phyloP scores from a whole-genome alignment of 139 green algal species.

The Chlamydomonas schloesseri region DNA sequence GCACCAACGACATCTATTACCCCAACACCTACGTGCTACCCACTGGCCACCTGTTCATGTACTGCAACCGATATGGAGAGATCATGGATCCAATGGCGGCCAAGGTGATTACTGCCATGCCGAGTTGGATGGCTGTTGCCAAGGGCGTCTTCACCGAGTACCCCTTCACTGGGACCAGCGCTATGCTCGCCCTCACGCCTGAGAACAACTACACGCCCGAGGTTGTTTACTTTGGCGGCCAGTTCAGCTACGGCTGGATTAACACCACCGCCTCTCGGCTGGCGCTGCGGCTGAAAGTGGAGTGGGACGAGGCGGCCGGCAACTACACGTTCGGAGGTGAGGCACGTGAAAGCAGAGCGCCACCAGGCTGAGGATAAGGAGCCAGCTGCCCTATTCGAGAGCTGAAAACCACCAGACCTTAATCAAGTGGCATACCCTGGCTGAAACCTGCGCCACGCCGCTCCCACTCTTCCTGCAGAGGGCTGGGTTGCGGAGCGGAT shows the following conservation, averaged over 20 bases:
- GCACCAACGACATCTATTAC: slow-evolving; percentile 53
- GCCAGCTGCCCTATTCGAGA: too few relatives aligned
- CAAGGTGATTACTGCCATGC: not conserved
- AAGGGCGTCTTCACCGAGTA: slow-evolving; percentile 44
- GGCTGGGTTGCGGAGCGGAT: slow-evolving; percentile 52
- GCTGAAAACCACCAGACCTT: too few relatives aligned
- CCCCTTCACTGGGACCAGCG: slow-evolving; percentile 24
- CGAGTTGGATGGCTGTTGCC: not conserved
- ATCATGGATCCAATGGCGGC: slow-evolving; percentile 17
- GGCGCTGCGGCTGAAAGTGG: slow-evolving; percentile 17
- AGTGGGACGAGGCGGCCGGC: not conserved
- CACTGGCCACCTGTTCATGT: slow-evolving; percentile 42
- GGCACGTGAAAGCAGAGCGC: too few relatives aligned
- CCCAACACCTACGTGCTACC: slow-evolving; percentile 26
- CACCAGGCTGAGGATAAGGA: too few relatives aligned
- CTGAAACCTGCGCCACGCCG: too few relatives aligned
- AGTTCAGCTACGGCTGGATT: slow-evolving; percentile 42
- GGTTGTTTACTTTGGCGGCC: slow-evolving; percentile 47
- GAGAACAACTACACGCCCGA: slow-evolving; percentile 42
- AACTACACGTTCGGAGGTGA: slow-evolving; percentile 28
- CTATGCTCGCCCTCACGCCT: slow-evolving; percentile 37
- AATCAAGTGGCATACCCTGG: too few relatives aligned
- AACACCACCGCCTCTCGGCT: slow-evolving; percentile 5
- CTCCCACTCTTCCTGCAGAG: not conserved
- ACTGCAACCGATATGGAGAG: slow-evolving; percentile 48